phyloP scores from a whole-genome alignment of 129 eudicot genomes.

The Apium graveolens region DNA sequence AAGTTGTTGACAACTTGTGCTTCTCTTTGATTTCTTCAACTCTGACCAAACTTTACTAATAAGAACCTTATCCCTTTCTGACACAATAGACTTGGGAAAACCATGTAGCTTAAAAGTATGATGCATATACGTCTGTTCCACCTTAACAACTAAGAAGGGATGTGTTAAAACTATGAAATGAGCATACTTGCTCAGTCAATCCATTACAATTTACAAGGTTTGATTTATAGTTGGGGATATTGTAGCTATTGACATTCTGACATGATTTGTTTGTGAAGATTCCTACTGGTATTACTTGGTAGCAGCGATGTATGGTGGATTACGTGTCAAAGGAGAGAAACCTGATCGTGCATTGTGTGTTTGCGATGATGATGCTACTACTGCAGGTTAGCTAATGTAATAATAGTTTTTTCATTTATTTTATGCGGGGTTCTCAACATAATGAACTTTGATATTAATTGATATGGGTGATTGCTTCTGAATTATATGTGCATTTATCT shows the following conservation, averaged over 20 bases:
- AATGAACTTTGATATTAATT: not conserved
- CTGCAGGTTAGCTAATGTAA: constrained; percentile 56
- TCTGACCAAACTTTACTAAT: not conserved
- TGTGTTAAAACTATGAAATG: not conserved
- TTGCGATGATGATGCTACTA: constrained; percentile 87
- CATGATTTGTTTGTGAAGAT: constrained; percentile 35
- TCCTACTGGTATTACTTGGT: constrained; percentile 93
- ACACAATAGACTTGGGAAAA: not conserved
- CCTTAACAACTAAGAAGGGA: not conserved
- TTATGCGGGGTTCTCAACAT: not conserved
- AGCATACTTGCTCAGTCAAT: not conserved
- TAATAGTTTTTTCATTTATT: not conserved
- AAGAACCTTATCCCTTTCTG: not conserved
- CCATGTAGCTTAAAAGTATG: not conserved
- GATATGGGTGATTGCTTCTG: not conserved
- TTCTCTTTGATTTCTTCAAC: too few species aligned
- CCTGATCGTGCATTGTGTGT: constrained; percentile 92
- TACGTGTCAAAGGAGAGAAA: constrained; percentile 83
- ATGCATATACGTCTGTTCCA: not conserved
- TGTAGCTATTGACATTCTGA: not conserved
- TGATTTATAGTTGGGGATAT: not conserved
- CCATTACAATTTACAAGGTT: not conserved
- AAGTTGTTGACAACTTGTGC: not conserved
- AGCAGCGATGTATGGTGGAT: constrained; percentile 87
- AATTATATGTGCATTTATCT: not conserved